Base-by-base conservation (phyloP, 192 early-diverging fungal genomes). In the Backusella tuberculispora region DNA sequence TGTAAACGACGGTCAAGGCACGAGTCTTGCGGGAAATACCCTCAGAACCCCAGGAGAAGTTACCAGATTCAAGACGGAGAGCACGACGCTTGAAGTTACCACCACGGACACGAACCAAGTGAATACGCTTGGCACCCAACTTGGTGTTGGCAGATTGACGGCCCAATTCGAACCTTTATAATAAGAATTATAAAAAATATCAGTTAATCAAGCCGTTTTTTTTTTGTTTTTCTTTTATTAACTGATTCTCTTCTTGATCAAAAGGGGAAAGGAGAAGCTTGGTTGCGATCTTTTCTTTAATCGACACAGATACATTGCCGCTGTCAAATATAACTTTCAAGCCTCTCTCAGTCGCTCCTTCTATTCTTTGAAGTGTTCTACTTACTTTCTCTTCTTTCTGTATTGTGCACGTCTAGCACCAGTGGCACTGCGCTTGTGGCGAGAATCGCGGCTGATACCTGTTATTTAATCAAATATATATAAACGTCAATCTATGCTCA, bases 391-490 rank as follows among this genome's bases (percentile, higher is more conserved):
- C 95, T 99, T 99, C 96, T 99, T 99, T 91, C 98, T 93, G 94
- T 96, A 97, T 84, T 97, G 95, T 82, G 95, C 95, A 85, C 98
- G 93, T 91, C 97, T 97, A 90, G 97, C 98, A 89, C 98, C 96
- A 60, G 98, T 96, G 87, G 91, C 92, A 76, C 89, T 89, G 82
- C 97, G 94, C 92, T 99, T 99, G 88, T 99, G 98, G 87, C 98
- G 96, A 84, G 93, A 95, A 91, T 98, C 97, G 90, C 98, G 90
- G 89, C 93, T 94, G 90, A 99, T 98, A 98, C 97, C 97, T 97
- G 85, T 53, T 24, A 4, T 24, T 60, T 60, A 56, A 56, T 60
- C 21, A 60, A 60, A 60, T 60, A 60, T 9, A 53, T 53, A 29
- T 60, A 60, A 53, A 60, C 21, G 53, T 60, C 53, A 60, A 60